phyloP scores from a whole-genome alignment of 441 rosid genomes.

The Adansonia gregorii region DNA sequence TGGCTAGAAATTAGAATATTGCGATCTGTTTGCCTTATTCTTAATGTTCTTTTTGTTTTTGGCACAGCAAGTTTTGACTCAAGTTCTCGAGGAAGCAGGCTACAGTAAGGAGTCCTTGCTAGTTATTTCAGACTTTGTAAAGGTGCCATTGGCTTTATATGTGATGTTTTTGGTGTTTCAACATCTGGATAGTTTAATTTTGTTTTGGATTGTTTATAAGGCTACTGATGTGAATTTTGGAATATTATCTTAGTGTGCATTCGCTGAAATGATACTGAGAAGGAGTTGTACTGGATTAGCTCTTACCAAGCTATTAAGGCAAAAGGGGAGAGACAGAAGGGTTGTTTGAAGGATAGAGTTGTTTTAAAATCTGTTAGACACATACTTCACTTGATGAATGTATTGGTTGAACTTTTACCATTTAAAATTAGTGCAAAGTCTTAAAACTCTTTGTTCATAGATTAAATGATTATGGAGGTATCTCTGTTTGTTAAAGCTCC shows the following conservation, averaged over 20 bases:
- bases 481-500: conserved; percentile 17
- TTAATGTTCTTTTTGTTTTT: conserved; percentile 27
- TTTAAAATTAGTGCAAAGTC: neutral
- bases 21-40: conserved; percentile 5
- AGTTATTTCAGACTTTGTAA: conserved; percentile 42
- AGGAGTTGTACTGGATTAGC: neutral
- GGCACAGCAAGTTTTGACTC: conserved; percentile 46
- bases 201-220: neutral
- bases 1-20: neutral
- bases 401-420: conserved; percentile 6
- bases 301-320: conserved; percentile 6
- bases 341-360: conserved; percentile 12
- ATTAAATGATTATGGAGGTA: conserved; percentile 13
- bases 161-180: neutral
- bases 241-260: conserved; percentile 2
- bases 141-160: conserved; percentile 33
- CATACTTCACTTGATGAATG: neutral
- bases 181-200: conserved; percentile 7
- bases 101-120: conserved; percentile 40
- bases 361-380: neutral
- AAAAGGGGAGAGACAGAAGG: neutral
- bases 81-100: conserved; percentile 50
- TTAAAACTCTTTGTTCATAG: neutral
- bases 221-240: neutral
- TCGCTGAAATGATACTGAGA: neutral